These are phyloP conservation scores for Chlorella sp. DNA, from an alignment of 139 green algal genomes.

Conservation along the genomic window DNA sequence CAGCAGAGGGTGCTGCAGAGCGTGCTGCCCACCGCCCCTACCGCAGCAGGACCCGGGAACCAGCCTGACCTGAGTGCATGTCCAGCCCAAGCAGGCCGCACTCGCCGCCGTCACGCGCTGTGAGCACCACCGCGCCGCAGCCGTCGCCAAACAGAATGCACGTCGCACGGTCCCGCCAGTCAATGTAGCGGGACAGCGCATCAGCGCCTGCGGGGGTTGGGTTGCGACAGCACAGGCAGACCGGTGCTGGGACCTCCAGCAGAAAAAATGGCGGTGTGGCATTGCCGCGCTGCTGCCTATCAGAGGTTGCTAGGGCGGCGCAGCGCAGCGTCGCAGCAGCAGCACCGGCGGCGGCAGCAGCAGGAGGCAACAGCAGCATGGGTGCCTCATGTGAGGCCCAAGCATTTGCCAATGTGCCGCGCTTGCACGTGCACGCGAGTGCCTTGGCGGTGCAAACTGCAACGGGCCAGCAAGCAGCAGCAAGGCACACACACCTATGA, in stretches of 20 bases:
- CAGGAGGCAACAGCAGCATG: neutral
- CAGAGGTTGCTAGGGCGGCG: neutral
- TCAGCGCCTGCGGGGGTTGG: slow-evolving; percentile 81
- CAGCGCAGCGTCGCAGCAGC: neutral
- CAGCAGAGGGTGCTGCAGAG: too few species aligned
- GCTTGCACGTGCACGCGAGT: too few species aligned
- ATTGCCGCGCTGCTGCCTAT: too few species aligned
- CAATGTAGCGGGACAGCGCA: slow-evolving; percentile 89
- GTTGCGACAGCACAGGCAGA: neutral
- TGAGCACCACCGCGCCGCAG: slow-evolving; percentile 88
- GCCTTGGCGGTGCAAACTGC: neutral
- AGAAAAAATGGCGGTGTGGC: neutral
- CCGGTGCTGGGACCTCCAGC: neutral
- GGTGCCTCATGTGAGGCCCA: neutral
- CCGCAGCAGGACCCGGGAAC: neutral
- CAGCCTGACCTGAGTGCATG: slow-evolving; percentile 61
- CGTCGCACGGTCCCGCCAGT: slow-evolving; percentile 93
- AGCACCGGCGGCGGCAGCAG: too few species aligned
- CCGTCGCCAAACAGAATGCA: slow-evolving; percentile 99
- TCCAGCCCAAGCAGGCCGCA: slow-evolving; percentile 84
- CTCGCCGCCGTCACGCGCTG: slow-evolving; percentile 35
- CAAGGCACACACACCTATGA: slow-evolving; percentile 6
- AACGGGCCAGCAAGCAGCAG: neutral
- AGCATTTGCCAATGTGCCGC: neutral
- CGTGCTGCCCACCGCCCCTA: too few species aligned